Base-by-base conservation (phyloP, 495 filamentous ascomycete genomes). In the Poronia punctata region DNA sequence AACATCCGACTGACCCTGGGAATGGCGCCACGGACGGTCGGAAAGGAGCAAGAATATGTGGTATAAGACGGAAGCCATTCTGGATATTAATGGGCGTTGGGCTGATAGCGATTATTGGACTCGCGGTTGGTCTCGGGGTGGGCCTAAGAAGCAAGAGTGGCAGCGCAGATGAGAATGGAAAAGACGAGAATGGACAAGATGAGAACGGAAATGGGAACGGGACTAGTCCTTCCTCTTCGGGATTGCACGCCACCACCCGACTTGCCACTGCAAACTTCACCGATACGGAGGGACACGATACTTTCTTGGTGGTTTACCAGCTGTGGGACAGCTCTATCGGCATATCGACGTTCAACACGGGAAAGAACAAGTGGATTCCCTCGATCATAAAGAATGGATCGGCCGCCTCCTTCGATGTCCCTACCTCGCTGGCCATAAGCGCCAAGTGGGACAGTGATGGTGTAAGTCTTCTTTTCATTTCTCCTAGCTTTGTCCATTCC, bases 261-360 rank as follows among this genome's bases (percentile, higher is more conserved):
- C 43, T 58, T 10, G 55, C 55, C 15, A 52, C 55, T 4, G 46
- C 45, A 23, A 55, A 55, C 35, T 58, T 58, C 41, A 55, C 49
- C 1, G 55, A 58, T 19, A 31, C 28, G n/a, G 38, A 48, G 3
- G 49, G 49, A 19, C 31, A 55, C 23, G 46, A 52, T 7, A 58
- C 52, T 15, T 53, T 46, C 24, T 21, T 58, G 19, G 25, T 58
- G 3, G 43, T 28, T 5, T 58, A 55, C 44, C 55, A 58, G 35
- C 34, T 58, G 36, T 55, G 49, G 21, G 54, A 54, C n/a, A 46
- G 34, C 7, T 50, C 48, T 6, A 46, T 58, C 9, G 44, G 49
- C 14, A 14, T 58, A 7, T 58, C 55, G 0, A 41, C 55, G 8
- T 58, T 48, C 48, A 58, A 55, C 32, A 48, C 55, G 22, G 52